phyloP scores from a whole-genome alignment of 148 eudicot genomes.

The Chenopodium quinoa region DNA sequence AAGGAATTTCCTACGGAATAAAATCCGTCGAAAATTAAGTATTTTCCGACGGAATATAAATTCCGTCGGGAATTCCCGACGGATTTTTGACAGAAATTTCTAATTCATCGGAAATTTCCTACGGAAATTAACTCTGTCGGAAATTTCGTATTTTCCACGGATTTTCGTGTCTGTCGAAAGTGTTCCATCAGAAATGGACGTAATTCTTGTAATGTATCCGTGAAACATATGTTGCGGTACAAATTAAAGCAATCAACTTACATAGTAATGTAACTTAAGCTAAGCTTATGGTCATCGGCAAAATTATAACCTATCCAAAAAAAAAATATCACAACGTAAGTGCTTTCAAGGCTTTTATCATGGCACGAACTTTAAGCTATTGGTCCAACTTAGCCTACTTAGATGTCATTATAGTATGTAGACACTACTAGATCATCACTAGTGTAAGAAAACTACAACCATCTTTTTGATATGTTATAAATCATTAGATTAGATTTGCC shows the following conservation, averaged over 20 bases:
- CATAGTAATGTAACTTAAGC: neutral
- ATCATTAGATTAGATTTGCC: neutral
- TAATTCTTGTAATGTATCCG: no score
- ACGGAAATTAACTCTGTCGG: no score
- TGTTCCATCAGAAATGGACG: no score
- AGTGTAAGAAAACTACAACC: neutral
- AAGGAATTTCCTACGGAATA: no score
- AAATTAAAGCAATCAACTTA: neutral
- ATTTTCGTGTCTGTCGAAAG: no score
- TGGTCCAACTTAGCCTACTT: neutral
- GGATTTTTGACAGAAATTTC: no score
- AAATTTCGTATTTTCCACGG: no score
- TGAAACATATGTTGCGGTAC: no score
- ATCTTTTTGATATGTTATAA: neutral
- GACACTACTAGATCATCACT: neutral
- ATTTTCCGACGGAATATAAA: no score
- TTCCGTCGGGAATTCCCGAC: no score
- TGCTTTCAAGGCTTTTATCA: constrained; percentile 1
- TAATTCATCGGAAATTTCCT: no score
- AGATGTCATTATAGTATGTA: neutral
- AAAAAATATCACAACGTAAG: neutral
- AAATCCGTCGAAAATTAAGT: no score
- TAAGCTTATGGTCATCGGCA: neutral
- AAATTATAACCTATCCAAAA: neutral
- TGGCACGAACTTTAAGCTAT: neutral